Conservation (phyloP, 306 rosid species). For the Trifolium repens region DNA sequence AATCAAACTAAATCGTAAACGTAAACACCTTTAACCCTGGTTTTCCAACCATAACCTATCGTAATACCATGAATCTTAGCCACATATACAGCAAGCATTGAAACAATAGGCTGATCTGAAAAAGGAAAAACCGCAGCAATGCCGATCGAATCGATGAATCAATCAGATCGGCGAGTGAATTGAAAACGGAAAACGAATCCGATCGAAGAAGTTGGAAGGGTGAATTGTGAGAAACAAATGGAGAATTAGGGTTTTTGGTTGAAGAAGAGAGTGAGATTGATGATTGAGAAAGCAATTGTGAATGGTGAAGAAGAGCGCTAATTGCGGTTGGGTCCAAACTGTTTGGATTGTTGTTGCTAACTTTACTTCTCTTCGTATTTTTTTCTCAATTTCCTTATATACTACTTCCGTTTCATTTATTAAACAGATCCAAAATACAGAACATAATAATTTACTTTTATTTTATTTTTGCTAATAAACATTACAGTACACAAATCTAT, state of each 20-base stretch:
- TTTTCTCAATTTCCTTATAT: slow-evolving; percentile 30
- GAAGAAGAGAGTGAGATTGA: slow-evolving; percentile 55
- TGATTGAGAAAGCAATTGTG: slow-evolving; percentile 55
- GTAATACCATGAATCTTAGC: slow-evolving; percentile 52
- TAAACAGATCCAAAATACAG: slow-evolving; percentile 30
- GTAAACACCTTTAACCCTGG: slow-evolving; percentile 50
- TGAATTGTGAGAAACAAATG: slow-evolving; percentile 31
- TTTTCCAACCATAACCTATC: slow-evolving; percentile 56
- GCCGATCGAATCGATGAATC: slow-evolving; percentile 38
- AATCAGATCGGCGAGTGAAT: slow-evolving; percentile 49
- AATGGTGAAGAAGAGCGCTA: slow-evolving; percentile 47
- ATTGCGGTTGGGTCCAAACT: slow-evolving; percentile 56
- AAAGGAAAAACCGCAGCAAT: neutral
- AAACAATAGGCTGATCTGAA: slow-evolving; percentile 41
- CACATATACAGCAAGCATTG: slow-evolving; percentile 52
- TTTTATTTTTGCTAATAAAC: too few relatives aligned
- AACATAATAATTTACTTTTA: neutral
- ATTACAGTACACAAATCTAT: neutral
- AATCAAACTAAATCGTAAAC: slow-evolving; percentile 46
- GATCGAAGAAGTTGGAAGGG: slow-evolving; percentile 24
- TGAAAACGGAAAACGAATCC: slow-evolving; percentile 50
- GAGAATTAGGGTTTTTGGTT: slow-evolving; percentile 63
- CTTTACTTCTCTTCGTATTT: slow-evolving; percentile 9
- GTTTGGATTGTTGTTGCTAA: slow-evolving; percentile 46
- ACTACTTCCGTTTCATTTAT: slow-evolving; percentile 19